phyloP scores from a whole-genome alignment of 176 grass and related monocot species.

The Elymus sibiricus region DNA sequence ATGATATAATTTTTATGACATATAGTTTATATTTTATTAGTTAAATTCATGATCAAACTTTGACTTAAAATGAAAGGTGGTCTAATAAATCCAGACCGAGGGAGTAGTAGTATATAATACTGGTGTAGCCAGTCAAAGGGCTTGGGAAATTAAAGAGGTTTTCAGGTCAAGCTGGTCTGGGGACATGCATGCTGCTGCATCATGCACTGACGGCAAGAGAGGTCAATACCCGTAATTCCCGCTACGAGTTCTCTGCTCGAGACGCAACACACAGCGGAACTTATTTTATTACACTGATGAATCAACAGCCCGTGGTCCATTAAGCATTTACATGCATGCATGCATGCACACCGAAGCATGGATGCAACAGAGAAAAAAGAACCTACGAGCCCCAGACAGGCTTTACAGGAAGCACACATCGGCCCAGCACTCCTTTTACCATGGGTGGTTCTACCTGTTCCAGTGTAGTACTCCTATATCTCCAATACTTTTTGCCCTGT shows the following conservation, averaged over 20 bases:
- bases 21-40: too few species aligned
- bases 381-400: constrained; percentile 20
- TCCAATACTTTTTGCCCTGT: not conserved
- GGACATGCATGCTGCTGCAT: not conserved
- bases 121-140: constrained; percentile 1
- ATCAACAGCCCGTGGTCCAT: constrained; percentile 6
- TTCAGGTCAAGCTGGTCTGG: constrained; percentile 36
- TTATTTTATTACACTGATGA: not conserved
- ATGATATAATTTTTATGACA: too few species aligned
- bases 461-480: not conserved
- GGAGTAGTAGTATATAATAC: not conserved
- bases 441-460: not conserved
- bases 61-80: too few species aligned
- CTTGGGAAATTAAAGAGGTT: constrained; percentile 16
- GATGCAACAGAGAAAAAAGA: not conserved
- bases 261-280: not conserved
- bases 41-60: too few species aligned
- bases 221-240: constrained; percentile 39
- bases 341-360: not conserved
- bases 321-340: not conserved
- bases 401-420: not conserved
- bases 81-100: too few species aligned
- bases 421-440: not conserved
- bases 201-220: constrained; percentile 24
- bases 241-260: constrained; percentile 25